Evolutionary conservation across 2,329 filamentous ascomycete species (phyloP).

Genomic region (Cyanodermella asteris): DNA sequence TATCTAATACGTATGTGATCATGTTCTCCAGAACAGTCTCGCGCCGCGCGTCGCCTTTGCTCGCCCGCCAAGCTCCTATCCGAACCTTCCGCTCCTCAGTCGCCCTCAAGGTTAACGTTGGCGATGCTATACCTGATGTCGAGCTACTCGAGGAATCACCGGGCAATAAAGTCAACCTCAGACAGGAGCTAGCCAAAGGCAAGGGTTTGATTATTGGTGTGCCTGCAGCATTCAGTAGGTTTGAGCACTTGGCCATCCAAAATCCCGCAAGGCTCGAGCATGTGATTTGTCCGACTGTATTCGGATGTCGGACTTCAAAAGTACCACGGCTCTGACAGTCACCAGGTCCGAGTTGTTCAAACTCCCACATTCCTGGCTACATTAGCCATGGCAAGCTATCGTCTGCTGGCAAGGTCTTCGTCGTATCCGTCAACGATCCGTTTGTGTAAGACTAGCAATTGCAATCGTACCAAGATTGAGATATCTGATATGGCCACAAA

Average conservation of each 20-base stretch:
- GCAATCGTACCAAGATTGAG: too few species aligned
- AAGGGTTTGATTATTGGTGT: conserved; percentile 72
- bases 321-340: conserved; percentile 1
- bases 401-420: conserved; percentile 64
- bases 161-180: conserved; percentile 74
- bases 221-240: conserved; percentile 51
- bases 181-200: conserved; percentile 46
- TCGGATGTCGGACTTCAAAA: too few species aligned
- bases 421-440: conserved; percentile 80
- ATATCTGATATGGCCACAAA: conserved; percentile 22
- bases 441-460: conserved; percentile 49
- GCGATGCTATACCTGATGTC: conserved; percentile 57
- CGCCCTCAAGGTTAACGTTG: conserved; percentile 45
- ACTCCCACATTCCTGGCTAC: conserved; percentile 64
- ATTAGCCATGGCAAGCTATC: conserved; percentile 59
- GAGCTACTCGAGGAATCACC: conserved; percentile 70
- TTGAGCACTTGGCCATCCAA: conserved; percentile 1
- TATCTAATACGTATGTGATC: too few species aligned
- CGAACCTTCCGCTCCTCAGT: conserved; percentile 41
- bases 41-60: not conserved
- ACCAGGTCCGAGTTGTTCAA: conserved; percentile 38
- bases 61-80: not conserved
- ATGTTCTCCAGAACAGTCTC: too few species aligned
- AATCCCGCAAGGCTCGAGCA: too few species aligned
- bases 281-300: too few species aligned